phyloP scores from a whole-genome alignment of 805 yeast genomes.

The Yarrowia sp. region DNA sequence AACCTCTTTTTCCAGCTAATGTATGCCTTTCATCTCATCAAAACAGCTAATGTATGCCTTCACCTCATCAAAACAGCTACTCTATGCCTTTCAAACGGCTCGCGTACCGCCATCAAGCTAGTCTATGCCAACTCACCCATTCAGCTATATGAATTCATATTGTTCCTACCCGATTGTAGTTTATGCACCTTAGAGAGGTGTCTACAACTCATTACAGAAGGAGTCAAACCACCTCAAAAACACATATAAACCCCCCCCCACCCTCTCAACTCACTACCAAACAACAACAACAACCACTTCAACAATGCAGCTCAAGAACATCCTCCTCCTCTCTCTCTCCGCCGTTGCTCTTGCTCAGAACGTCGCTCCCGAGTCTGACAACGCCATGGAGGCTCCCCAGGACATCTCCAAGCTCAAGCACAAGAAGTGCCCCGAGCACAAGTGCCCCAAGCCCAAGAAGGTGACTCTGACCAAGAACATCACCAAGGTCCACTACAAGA shows the following conservation, averaged over 20 bases:
- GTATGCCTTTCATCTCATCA: background rate
- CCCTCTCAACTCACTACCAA: background rate
- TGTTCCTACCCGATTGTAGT: background rate
- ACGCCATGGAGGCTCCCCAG: slow-evolving; percentile 16
- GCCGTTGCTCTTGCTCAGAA: background rate
- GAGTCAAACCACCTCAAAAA: background rate
- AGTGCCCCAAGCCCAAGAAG: slow-evolving; percentile 22
- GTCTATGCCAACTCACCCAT: too few relatives aligned
- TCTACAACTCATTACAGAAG: background rate
- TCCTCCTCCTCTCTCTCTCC: background rate
- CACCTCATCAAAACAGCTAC: background rate
- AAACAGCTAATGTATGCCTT: background rate
- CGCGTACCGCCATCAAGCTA: too few relatives aligned
- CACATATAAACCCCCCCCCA: background rate
- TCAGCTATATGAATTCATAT: background rate
- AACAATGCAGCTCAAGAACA: background rate
- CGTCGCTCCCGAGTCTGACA: background rate
- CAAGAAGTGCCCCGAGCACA: slow-evolving; percentile 15
- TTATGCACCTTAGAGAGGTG: background rate
- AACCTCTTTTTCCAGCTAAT: background rate
- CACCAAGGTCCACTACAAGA: background rate
- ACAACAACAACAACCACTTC: background rate
- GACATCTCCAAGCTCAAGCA: slow-evolving; percentile 12
- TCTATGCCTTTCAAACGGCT: background rate
- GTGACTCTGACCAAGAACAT: slow-evolving; percentile 22